Base-by-base conservation (phyloP, 202 grass and related monocot species). In the Digitaria exilis region DNA sequence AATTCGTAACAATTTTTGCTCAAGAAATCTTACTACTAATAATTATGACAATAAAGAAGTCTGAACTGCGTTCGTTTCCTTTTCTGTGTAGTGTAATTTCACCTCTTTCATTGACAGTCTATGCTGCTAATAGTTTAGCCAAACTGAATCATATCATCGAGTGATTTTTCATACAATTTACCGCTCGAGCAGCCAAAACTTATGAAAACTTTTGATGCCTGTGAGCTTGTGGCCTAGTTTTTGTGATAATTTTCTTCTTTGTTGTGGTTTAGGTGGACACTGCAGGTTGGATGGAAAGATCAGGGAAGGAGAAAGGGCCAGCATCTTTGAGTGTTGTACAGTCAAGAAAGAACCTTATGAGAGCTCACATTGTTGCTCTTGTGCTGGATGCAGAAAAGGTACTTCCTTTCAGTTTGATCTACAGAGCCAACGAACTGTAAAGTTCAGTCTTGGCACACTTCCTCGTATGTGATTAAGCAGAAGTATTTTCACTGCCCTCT, bases 301-400 rank as follows among this genome's bases (percentile, higher is more conserved):
- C 95, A n/a, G 95, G 95, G 63, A 92, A 88, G 94, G 95, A 98
- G 68, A 95, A 98, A 80, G 95, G 95, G 3, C 92, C 92, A 84
- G 84, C 88, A 62, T 95, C 90, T 11, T 77, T 98, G 50, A 95
- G 95, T 68, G 83, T 98, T 44, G 83, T 98, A 67, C 95, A 98
- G 80, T 93, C 92, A 80, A 95, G 92, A 93, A 98, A 98, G 69
- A 98, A 91, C 64, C 87, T 95, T 58, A 95, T 95, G 92, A 93
- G 95, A 80, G 92, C 95, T 87, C 95, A 98, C 77, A 86, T 98
- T 82, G 87, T 98, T 71, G 92, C 92, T 87, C 90, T 98, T 83
- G 95, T 98, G 41, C 92, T 98, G 77, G 95, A 95, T 75, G 95
- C 86, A 69, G 92, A 95, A 84, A 88, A 95, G 92, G 95, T 95